Evolutionary conservation across 176 grass and related monocot species (phyloP).

Genomic region (Cenchrus purpureus): DNA sequence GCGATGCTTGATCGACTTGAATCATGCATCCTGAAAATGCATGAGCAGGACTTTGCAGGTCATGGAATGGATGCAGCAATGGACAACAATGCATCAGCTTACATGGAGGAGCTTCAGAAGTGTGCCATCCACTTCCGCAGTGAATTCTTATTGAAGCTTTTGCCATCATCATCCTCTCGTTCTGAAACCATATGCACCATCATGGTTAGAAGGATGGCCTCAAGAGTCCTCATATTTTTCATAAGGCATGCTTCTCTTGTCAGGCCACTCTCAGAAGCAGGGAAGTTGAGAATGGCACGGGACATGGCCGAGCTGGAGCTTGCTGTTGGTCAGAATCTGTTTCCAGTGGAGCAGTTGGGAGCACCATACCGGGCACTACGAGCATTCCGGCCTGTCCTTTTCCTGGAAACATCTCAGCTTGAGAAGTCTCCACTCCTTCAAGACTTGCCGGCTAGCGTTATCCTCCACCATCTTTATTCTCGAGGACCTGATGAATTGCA

Average conservation of each 20-base stretch:
- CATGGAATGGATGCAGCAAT: slow-evolving; percentile 57
- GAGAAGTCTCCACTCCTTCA: slow-evolving; percentile 69
- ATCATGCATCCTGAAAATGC: slow-evolving; percentile 89
- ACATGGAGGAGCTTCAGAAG: slow-evolving; percentile 99
- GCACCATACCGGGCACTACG: slow-evolving; percentile 82
- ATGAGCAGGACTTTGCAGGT: slow-evolving; percentile 76
- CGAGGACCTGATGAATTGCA: slow-evolving; percentile 87
- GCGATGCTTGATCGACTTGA: slow-evolving; percentile 81
- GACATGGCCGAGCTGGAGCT: slow-evolving; percentile 98
- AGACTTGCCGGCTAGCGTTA: slow-evolving; percentile 77
- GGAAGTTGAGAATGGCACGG: slow-evolving; percentile 93
- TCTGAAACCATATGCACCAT: slow-evolving; percentile 91
- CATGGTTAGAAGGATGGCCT: slow-evolving; percentile 94
- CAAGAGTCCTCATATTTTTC: slow-evolving; percentile 90
- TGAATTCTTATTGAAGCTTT: slow-evolving; percentile 90
- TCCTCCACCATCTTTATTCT: slow-evolving; percentile 96
- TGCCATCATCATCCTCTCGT: slow-evolving; percentile 80
- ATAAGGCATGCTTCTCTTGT: slow-evolving; percentile 96
- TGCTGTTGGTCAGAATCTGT: slow-evolving; percentile 89
- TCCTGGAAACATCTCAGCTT: slow-evolving; percentile 92
- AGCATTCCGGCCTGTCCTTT: slow-evolving; percentile 86
- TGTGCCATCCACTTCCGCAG: slow-evolving; percentile 79
- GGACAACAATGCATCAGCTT: slow-evolving; percentile 86
- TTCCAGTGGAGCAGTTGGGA: slow-evolving; percentile 96
- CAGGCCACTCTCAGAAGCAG: slow-evolving; percentile 94